Base-by-base conservation (phyloP, 495 filamentous ascomycete genomes). In the Podospora pseudopauciseta region DNA sequence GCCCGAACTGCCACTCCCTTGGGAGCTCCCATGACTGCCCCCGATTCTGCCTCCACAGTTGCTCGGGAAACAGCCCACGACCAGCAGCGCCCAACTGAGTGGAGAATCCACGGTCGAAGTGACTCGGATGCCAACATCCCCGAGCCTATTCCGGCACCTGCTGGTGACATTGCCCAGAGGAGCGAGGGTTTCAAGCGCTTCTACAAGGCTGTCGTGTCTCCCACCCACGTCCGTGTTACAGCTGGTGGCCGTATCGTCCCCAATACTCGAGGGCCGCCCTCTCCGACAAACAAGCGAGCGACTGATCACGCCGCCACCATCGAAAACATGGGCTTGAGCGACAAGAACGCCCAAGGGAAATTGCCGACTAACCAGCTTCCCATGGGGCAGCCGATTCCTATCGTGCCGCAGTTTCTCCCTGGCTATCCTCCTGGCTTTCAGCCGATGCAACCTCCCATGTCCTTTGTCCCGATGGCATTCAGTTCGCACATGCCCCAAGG, bases 181-280 rank as follows among this genome's bases (percentile, higher is more conserved):
- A 78, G 74, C 7, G 84, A 86, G 71, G 85, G 85, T 28, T 87
- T 87, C 69, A 80, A 84, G 73, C 77, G 80, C 56, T 87, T 87
- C 72, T 86, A 81, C 75, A 81, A 83, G 66, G 85, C 81, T 6
- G 84, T 87, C 15, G 80, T 83, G 26, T 86, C 85, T 44, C 81
- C 84, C 58, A 82, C 83, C 44, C 82, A 86, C 70, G 80, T 86
- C 65, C 78, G 85, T 26, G 83, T 86, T 60, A 86, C 84, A n/a
- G 84, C 85, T 65, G 81, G 84, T 65, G 81, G 84, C 54, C 76
- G 80, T 56, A 86, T 87, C 71, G 85, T 87, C 4, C 84, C 85
- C 15, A 87, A 87, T 68, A 85, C 79, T 30, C 83, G 84, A 13
- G 80, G 77, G 18, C 80, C 80, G 4, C 73, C 72, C 4, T 83